These are phyloP conservation scores for Saccharum officinarum DNA, from an alignment of 176 grass and related monocot species.

Conservation along the genomic window DNA sequence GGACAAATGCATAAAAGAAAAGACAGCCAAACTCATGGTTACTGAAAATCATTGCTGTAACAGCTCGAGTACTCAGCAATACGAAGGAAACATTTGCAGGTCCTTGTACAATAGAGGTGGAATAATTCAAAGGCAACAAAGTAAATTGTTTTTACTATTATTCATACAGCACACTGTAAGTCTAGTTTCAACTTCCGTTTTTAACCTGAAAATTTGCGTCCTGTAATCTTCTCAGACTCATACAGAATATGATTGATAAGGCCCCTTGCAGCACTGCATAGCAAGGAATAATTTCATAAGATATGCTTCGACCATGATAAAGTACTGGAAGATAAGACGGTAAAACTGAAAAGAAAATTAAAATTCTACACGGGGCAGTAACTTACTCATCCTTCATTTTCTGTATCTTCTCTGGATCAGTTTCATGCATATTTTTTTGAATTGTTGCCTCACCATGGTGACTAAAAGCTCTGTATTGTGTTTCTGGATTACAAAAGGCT, in stretches of 20 bases:
- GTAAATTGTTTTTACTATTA: constrained; percentile 21
- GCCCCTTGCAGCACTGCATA: constrained; percentile 83
- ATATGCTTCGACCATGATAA: background rate
- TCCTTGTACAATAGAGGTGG: background rate
- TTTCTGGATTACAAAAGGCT: constrained; percentile 59
- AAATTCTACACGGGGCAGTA: background rate
- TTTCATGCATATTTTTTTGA: constrained; percentile 97
- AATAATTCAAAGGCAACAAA: constrained; percentile 25
- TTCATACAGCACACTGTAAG: constrained; percentile 20
- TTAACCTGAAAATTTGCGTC: constrained; percentile 71
- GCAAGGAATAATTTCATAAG: constrained; percentile 37
- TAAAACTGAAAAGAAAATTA: background rate
- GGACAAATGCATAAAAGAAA: background rate
- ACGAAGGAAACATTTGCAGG: constrained; percentile 6
- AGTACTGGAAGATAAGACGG: constrained; percentile 23
- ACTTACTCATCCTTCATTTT: constrained; percentile 95
- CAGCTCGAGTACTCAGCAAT: background rate
- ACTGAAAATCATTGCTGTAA: constrained; percentile 36
- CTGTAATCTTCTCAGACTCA: constrained; percentile 81
- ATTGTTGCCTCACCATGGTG: constrained; percentile 92
- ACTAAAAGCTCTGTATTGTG: constrained; percentile 85
- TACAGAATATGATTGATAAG: constrained; percentile 97
- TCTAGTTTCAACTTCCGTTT: constrained; percentile 33
- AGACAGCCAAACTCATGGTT: background rate
- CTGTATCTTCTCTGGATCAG: constrained; percentile 94